Base-by-base conservation (phyloP, 2,329 filamentous ascomycete species). In the Grosmannia serpens region DNA sequence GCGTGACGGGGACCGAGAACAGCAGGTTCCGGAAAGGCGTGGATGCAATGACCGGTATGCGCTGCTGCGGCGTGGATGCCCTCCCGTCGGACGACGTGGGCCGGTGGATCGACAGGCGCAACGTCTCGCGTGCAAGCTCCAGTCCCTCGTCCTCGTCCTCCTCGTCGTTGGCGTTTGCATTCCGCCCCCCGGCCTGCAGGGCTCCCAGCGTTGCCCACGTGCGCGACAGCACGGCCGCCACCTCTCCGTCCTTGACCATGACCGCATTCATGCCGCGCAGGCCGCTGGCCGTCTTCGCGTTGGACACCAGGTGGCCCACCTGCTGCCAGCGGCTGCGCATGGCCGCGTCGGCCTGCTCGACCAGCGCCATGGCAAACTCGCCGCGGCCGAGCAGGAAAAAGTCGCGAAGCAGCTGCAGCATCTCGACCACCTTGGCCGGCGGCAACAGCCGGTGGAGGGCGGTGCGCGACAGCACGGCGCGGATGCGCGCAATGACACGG, bases 381-480 rank as follows among this genome's bases (percentile, higher is more conserved):
- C 92, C 92, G 38, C 89, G 82, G 1, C 88, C 87, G 0, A 99
- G 78, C 2, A 99, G 79, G 64, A 96, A 89, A 71, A 95, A 96
- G 59, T 94, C 86, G 53, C 91, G 82, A 1, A 96, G 77, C 10
- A 96, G 77, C 31, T 84, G 82, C 17, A 97, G 75, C 55, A 88
- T 83, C 63, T 94, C 86, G 7, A 89, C 75, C 4, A 96, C 90
- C 65, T 83, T 87, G 13, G 82, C 78, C 7, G 91, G 74, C 0
- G 94, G 94, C 4, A 99, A 72, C 0, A 97, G 77, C 66, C 88
- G 86, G 56, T 92, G 90, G 3, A 97, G 75, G 0, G 88, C 87
- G 38, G 90, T 95, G 62, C 88, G 84, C 0, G 92, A 96, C 13
- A 97, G 76, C 0, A 88, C 92, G 2, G 88, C 75, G 9, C 92